Conservation (phyloP, 2,329 filamentous ascomycete genomes). For the Cladophialophora chaetospira region DNA sequence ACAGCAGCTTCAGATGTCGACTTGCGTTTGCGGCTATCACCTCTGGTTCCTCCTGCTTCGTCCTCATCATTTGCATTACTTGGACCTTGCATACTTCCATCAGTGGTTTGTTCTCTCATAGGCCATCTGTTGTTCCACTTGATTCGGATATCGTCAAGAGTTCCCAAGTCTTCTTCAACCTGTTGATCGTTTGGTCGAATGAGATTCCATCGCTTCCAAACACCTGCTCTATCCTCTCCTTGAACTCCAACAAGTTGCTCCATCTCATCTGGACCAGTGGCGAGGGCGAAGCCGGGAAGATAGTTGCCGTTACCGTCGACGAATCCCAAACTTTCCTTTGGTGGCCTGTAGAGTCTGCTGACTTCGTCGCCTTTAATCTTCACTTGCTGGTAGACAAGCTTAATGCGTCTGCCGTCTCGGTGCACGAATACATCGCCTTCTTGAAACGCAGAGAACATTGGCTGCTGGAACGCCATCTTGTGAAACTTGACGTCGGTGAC, state of each 20-base stretch:
- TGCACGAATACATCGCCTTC: neutral
- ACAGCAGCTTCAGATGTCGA: neutral
- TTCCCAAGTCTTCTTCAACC: neutral
- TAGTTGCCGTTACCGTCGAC: neutral
- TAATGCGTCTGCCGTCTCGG: neutral
- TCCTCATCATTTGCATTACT: neutral
- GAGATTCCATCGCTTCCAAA: neutral
- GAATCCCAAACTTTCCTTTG: neutral
- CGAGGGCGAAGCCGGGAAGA: neutral
- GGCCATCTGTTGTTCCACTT: neutral
- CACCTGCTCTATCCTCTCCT: neutral
- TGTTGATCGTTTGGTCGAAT: neutral
- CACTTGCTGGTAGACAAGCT: neutral
- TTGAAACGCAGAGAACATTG: neutral
- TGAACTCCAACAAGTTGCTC: neutral
- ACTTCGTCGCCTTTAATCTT: neutral
- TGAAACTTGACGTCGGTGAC: neutral
- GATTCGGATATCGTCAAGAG: neutral
- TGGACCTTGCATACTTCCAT: neutral
- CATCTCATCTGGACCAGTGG: neutral
- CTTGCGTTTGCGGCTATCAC: neutral
- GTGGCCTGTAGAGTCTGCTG: neutral
- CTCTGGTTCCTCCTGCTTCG: neutral
- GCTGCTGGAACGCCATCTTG: neutral
- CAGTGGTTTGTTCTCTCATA: neutral